phyloP scores from a whole-genome alignment of 2,329 filamentous ascomycete genomes.

The Cordyceps cicadae region DNA sequence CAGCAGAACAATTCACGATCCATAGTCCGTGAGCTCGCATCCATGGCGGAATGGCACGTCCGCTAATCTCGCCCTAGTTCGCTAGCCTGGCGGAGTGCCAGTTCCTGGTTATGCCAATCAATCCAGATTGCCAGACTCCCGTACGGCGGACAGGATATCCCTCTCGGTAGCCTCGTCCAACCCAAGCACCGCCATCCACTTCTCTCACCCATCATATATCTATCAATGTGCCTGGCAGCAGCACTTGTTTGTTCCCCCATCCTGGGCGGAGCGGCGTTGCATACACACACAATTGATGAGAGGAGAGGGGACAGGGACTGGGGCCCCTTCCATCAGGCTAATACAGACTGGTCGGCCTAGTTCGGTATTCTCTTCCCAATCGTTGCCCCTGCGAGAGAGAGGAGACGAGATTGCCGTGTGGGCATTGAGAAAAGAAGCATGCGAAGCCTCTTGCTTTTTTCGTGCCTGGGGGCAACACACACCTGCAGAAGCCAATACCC shows the following conservation, averaged over 20 bases:
- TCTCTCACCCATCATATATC: background rate
- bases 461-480: background rate
- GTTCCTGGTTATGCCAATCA: background rate
- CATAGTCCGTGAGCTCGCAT: background rate
- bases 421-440: slow-evolving; percentile 8
- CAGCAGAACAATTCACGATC: no score
- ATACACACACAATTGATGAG: background rate
- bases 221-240: background rate
- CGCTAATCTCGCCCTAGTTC: background rate
- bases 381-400: slow-evolving; percentile 5
- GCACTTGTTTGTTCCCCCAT: background rate
- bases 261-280: background rate
- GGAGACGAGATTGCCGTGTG: slow-evolving; percentile 6
- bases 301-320: background rate
- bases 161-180: slow-evolving; percentile 4
- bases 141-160: no score
- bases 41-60: background rate
- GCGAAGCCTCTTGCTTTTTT: slow-evolving; percentile 5
- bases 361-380: slow-evolving; percentile 5
- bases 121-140: no score
- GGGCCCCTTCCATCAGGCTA: background rate
- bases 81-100: background rate
- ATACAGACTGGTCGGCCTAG: background rate
- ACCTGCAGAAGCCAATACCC: slow-evolving; percentile 2
- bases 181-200: background rate